These are phyloP conservation scores for Suhomyces xylopsoci DNA, from an alignment of 805 yeast species.

Conservation along the genomic window DNA sequence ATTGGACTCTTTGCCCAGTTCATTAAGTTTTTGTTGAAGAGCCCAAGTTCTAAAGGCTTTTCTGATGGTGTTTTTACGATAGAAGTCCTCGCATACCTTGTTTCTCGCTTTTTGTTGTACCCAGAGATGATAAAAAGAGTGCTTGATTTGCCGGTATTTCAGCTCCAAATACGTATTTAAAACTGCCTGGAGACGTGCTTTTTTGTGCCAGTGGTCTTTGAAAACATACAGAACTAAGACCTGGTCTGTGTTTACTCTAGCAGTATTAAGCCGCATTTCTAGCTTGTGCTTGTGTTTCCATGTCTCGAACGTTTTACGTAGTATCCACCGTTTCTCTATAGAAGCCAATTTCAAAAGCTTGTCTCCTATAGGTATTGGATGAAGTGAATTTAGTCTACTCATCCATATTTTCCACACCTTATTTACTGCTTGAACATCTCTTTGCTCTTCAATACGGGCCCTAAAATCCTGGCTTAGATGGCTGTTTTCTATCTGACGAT, in stretches of 20 bases:
- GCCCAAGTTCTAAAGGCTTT: constrained; percentile 15
- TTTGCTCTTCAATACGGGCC: neutral
- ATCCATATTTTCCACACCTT: constrained; percentile 9
- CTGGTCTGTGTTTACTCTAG: constrained; percentile 4
- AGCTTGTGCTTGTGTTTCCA: constrained; percentile 14
- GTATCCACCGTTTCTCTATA: constrained; percentile 14
- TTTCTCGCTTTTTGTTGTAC: constrained; percentile 5
- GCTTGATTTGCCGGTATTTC: constrained; percentile 5
- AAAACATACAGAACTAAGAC: constrained; percentile 10
- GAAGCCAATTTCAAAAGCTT: constrained; percentile 12
- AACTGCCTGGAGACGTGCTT: neutral
- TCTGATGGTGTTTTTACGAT: neutral
- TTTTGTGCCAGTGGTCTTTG: constrained; percentile 14
- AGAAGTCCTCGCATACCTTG: constrained; percentile 10
- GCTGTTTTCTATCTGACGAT: neutral
- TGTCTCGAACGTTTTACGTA: constrained; percentile 10
- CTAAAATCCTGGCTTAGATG: neutral
- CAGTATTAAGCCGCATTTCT: neutral
- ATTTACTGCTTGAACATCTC: neutral
- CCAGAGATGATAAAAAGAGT: constrained; percentile 12
- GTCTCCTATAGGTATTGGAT: constrained; percentile 2
- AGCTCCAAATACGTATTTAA: neutral
- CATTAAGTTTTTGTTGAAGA: constrained; percentile 1
- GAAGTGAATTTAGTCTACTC: neutral
- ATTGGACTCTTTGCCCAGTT: neutral